These are phyloP conservation scores for Penicillium digitatum DNA, from an alignment of 2,329 filamentous ascomycete species.

Conservation along the genomic window DNA sequence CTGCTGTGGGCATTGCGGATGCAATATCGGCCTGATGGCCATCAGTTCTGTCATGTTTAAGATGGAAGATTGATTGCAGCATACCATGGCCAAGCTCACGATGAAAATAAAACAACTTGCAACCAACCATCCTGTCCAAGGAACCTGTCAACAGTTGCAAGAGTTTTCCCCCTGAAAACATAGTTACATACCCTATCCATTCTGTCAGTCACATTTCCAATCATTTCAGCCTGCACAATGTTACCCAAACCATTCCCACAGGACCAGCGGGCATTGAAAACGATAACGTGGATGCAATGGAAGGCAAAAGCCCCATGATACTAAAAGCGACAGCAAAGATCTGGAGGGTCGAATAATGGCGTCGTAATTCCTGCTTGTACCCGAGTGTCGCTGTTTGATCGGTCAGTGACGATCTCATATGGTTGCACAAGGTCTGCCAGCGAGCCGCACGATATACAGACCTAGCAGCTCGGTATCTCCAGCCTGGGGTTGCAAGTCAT, in stretches of 20 bases:
- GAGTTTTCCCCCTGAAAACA: background rate
- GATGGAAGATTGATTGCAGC: slow-evolving; percentile 12
- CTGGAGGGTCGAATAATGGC: slow-evolving; percentile 60
- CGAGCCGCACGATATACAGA: background rate
- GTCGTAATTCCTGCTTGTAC: slow-evolving; percentile 59
- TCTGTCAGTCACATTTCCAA: background rate
- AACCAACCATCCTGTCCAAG: slow-evolving; percentile 48
- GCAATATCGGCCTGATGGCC: slow-evolving; percentile 46
- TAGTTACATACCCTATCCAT: slow-evolving; percentile 9
- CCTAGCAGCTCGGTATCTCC: slow-evolving; percentile 23
- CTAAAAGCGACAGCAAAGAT: slow-evolving; percentile 59
- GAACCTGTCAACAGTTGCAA: background rate
- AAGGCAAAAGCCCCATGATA: slow-evolving; percentile 60
- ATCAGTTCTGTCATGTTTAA: background rate
- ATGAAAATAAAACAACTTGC: slow-evolving; percentile 56
- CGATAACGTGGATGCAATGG: slow-evolving; percentile 56
- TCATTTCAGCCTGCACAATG: background rate
- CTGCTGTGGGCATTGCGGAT: slow-evolving; percentile 56
- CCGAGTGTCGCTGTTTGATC: slow-evolving; percentile 35
- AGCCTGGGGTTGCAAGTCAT: slow-evolving; percentile 8
- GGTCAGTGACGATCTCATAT: slow-evolving; percentile 1
- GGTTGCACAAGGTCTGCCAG: background rate
- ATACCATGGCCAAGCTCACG: slow-evolving; percentile 57
- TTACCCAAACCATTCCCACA: slow-evolving; percentile 59
- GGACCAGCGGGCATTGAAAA: slow-evolving; percentile 59